These are phyloP conservation scores for Penicillium atrosanguineum DNA, from an alignment of 495 filamentous ascomycete species.

Conservation along the genomic window DNA sequence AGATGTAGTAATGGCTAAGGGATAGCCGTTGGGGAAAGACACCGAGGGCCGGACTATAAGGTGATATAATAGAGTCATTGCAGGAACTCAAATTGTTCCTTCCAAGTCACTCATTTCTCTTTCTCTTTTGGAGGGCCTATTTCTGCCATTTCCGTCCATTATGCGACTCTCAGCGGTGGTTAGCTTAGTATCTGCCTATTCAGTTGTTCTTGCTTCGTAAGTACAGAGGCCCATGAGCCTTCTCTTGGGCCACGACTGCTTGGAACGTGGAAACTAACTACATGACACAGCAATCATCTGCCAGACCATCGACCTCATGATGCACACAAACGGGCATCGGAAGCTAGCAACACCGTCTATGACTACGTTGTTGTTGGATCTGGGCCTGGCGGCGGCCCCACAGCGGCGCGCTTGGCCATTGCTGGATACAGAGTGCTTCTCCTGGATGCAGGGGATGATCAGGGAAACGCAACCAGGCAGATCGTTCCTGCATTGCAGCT, in stretches of 20 bases:
- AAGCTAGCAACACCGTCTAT: constrained; percentile 29
- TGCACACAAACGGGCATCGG: constrained; percentile 2
- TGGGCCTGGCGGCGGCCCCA: constrained; percentile 60
- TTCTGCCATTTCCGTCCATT: not conserved
- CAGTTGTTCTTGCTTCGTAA: constrained; percentile 19
- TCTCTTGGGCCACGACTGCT: too few species aligned
- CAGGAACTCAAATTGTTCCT: not conserved
- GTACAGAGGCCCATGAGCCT: constrained; percentile 2
- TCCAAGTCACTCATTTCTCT: constrained; percentile 1
- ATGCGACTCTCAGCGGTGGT: constrained; percentile 22
- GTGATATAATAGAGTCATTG: too few species aligned
- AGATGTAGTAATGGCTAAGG: not conserved
- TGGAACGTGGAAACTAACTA: too few species aligned
- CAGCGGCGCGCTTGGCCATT: constrained; percentile 58
- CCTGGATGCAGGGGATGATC: constrained; percentile 61
- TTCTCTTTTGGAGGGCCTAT: not conserved
- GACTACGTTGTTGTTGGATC: constrained; percentile 66
- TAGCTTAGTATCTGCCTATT: constrained; percentile 16
- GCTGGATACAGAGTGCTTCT: constrained; percentile 57
- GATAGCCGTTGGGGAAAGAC: not conserved
- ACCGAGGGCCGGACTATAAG: too few species aligned
- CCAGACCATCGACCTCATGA: constrained; percentile 9
- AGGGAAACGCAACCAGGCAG: constrained; percentile 36
- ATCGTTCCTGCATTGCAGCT: constrained; percentile 39
- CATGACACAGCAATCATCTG: not conserved